Evolutionary conservation across 2,329 filamentous ascomycete species (phyloP).

Genomic region (Lasiodiplodia citricola): DNA sequence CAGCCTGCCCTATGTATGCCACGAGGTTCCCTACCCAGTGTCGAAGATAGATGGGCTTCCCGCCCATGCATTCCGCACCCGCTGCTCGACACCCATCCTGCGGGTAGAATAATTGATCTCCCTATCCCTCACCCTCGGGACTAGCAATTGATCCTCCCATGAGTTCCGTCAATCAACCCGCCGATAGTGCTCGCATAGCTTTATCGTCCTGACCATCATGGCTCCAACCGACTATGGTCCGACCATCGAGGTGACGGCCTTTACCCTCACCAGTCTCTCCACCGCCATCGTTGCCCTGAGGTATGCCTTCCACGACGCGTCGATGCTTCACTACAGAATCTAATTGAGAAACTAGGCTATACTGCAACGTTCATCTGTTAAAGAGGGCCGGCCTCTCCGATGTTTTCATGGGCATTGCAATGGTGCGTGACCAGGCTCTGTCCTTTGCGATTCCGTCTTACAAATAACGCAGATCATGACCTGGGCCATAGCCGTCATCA

Average conservation of each 20-base stretch:
- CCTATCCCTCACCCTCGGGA: neutral
- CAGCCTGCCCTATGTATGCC: slow-evolving; percentile 12
- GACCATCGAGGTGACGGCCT: slow-evolving; percentile 12
- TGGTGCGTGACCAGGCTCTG: neutral
- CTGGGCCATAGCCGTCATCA: slow-evolving; percentile 43
- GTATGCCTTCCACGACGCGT: neutral
- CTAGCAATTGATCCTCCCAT: slow-evolving; percentile 6
- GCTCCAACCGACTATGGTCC: slow-evolving; percentile 16
- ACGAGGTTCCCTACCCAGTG: slow-evolving; percentile 1
- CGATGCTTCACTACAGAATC: neutral
- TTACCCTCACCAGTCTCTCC: slow-evolving; percentile 18
- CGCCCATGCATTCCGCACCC: neutral
- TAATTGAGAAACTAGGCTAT: neutral
- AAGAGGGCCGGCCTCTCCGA: slow-evolving; percentile 22
- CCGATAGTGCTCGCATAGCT: slow-evolving; percentile 1
- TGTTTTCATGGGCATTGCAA: slow-evolving; percentile 3
- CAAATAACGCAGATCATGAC: slow-evolving; percentile 36
- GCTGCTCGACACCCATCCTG: slow-evolving; percentile 3
- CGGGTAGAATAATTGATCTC: slow-evolving; percentile 14
- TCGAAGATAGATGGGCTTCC: slow-evolving; percentile 19
- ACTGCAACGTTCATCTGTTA: slow-evolving; percentile 21
- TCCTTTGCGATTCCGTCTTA: neutral
- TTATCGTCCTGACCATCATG: neutral
- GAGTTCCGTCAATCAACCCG: neutral
- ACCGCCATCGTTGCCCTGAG: slow-evolving; percentile 20